These are phyloP conservation scores for Colletotrichum simmondsii DNA, from an alignment of 2,329 filamentous ascomycete genomes.

Conservation along the genomic window DNA sequence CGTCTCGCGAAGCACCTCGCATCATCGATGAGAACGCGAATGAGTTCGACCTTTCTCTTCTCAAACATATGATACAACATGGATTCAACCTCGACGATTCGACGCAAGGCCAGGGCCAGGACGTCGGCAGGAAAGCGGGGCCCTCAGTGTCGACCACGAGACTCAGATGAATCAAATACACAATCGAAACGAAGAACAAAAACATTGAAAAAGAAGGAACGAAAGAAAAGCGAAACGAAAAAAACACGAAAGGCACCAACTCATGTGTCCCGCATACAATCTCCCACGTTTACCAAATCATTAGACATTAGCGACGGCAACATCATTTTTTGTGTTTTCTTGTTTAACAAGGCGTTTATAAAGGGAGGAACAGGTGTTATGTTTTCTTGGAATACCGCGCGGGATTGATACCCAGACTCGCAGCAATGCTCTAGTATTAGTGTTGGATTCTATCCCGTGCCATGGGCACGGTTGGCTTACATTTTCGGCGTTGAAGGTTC, in stretches of 20 bases:
- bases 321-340: background rate
- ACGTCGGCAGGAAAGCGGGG: conserved; percentile 17
- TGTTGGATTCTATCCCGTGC: background rate
- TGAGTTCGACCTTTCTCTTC: conserved; percentile 22
- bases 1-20: conserved; percentile 8
- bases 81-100: conserved; percentile 27
- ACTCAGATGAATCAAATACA: conserved; percentile 3
- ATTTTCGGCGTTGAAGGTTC: conserved; percentile 14
- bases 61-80: conserved; percentile 28
- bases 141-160: conserved; percentile 25
- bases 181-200: background rate
- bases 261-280: background rate
- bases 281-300: background rate
- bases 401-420: conserved; percentile 35
- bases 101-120: conserved; percentile 11
- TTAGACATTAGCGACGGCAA: conserved; percentile 28
- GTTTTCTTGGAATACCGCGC: background rate
- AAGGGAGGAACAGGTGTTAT: background rate
- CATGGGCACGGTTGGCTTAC: background rate
- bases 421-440: conserved; percentile 9
- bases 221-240: conserved; percentile 16
- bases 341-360: conserved; percentile 18
- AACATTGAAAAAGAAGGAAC: background rate
- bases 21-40: conserved; percentile 16
- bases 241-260: background rate